Evolutionary conservation across 768 basidiomycete genomes (phyloP).

Genomic region (Auriscalpium orientale): DNA sequence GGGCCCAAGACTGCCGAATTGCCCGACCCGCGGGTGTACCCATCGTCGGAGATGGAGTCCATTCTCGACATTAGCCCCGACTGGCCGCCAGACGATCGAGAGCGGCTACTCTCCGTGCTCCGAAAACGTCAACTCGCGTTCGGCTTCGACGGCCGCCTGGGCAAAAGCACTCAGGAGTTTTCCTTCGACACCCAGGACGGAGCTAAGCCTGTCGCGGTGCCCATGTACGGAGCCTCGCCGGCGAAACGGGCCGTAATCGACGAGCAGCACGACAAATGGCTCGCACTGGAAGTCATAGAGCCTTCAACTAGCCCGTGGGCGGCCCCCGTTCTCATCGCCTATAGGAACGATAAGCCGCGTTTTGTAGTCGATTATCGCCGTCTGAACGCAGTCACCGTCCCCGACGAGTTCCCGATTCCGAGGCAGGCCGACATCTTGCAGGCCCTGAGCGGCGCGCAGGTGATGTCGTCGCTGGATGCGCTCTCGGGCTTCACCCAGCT

Average conservation of each 20-base stretch:
- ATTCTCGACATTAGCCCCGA: not conserved
- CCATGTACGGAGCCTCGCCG: conserved; percentile 19
- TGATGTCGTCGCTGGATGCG: conserved; percentile 25
- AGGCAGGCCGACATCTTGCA: conserved; percentile 21
- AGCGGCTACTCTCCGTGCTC: not conserved
- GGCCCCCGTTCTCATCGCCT: conserved; percentile 23
- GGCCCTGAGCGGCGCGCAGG: conserved; percentile 16
- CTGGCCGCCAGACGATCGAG: not conserved
- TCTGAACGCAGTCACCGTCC: conserved; percentile 14
- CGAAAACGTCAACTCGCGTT: not conserved
- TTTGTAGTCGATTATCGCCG: conserved; percentile 25
- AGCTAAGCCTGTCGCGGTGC: conserved; percentile 15
- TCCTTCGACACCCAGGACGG: conserved; percentile 14
- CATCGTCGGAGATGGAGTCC: not conserved
- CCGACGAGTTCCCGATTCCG: conserved; percentile 23
- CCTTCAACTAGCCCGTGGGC: conserved; percentile 29
- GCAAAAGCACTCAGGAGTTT: not conserved
- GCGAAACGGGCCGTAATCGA: conserved; percentile 8
- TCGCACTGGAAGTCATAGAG: conserved; percentile 28
- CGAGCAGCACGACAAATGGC: conserved; percentile 17
- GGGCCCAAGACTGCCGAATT: not conserved
- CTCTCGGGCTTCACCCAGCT: conserved; percentile 34
- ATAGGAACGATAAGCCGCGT: conserved; percentile 27
- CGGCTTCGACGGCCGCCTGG: not conserved
- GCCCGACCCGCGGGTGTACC: not conserved